Base-by-base conservation (phyloP, 2,329 filamentous ascomycete genomes). In the Hypoxylon sp. region DNA sequence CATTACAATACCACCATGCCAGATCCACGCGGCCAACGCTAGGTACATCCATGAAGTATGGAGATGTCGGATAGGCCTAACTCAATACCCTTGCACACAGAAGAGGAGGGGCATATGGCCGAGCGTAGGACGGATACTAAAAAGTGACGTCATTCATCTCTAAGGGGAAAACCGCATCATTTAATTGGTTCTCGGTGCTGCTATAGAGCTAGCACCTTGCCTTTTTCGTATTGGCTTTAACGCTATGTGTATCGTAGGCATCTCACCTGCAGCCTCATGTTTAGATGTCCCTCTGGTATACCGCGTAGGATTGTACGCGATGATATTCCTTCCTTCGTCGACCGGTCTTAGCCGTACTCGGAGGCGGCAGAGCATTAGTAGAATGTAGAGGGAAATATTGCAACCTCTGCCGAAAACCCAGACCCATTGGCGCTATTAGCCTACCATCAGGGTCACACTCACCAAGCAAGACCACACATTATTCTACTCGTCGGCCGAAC, bases 381-480 rank as follows among this genome's bases (percentile, higher is more conserved):
- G 22, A 53, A 33, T 11, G 25, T 35, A 54, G 31, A 49, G 17
- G 22, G 17, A 33, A 53, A 22, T 17, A 58, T 60, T 27, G 55
- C 37, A 55, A 55, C n/a, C 33, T 67, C 51, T 69, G 66, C 69
- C 66, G 65, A 61, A 37, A 60, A 58, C 53, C 50, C 33, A 61
- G 55, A 40, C 27, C 57, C 50, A 44, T 64, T 50, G 59, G 69
- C 60, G 53, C 49, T 66, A 66, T 71, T 69, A 71, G 69, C 69
- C 66, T 66, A 46, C 65, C 68, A 60, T 55, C 49, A 66, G 49
- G 56, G 66, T 69, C 27, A 66, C 68, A 71, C 59, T 60, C 62
- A 59, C 42, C 59, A 61, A 62, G 27, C 48, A 62, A 62, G 42
- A 13, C 62, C 25, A 35, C 49, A 65, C 54, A 56, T 35, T 33